These are phyloP conservation scores for Saccharomycopsis lassenensis DNA, from an alignment of 805 yeast species.

Conservation along the genomic window DNA sequence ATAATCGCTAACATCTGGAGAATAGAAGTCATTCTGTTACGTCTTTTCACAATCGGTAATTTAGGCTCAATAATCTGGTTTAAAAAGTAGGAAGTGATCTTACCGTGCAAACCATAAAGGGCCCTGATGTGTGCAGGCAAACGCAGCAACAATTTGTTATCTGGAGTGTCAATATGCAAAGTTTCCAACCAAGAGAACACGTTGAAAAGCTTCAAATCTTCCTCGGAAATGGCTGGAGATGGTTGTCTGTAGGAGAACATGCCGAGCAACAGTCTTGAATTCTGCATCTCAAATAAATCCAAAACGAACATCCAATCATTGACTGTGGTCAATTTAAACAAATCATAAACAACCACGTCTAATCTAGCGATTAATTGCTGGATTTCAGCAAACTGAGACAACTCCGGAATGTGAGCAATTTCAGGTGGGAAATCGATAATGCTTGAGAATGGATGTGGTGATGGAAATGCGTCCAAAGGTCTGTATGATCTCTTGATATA, in stretches of 20 bases:
- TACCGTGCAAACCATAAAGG: conserved; percentile 54
- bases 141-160: conserved; percentile 32
- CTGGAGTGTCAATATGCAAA: conserved; percentile 34
- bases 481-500: conserved; percentile 63
- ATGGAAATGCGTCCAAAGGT: conserved; percentile 37
- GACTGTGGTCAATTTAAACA: conserved; percentile 45
- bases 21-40: conserved; percentile 57
- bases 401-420: conserved; percentile 31
- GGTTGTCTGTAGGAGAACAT: conserved; percentile 43
- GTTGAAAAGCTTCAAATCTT: conserved; percentile 50
- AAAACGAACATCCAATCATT: conserved; percentile 74
- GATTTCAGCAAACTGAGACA: conserved; percentile 30
- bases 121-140: conserved; percentile 64
- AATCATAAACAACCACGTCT: conserved; percentile 48
- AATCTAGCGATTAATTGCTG: conserved; percentile 52
- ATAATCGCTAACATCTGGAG: conserved; percentile 55
- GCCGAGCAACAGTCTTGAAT: conserved; percentile 43
- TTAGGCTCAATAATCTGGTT: conserved; percentile 53
- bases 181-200: conserved; percentile 61
- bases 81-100: conserved; percentile 52
- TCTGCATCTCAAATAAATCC: conserved; percentile 62
- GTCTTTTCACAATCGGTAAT: conserved; percentile 48
- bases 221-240: conserved; percentile 32
- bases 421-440: conserved; percentile 37
- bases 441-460: conserved; percentile 31